Conservation (phyloP, 1,139 yeast genomes). For the Magnusiomyces paraingens region DNA sequence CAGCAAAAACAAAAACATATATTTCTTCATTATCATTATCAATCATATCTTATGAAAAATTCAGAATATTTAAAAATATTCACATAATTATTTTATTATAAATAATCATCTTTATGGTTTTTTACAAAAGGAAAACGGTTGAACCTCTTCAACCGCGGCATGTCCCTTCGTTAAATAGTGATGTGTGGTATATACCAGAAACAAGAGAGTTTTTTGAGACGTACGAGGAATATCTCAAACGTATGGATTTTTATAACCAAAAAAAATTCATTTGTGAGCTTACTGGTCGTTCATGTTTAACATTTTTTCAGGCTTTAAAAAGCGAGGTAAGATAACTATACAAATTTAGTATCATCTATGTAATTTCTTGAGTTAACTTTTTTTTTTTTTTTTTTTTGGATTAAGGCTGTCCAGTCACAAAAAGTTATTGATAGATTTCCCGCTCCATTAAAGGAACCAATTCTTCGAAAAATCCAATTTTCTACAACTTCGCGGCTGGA, state of each 20-base stretch:
- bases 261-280: conserved; percentile 90
- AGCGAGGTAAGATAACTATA: conserved; percentile 44
- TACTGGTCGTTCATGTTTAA: conserved; percentile 86
- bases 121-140: conserved; percentile 34
- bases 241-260: conserved; percentile 39
- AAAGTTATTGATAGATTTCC: conserved; percentile 82
- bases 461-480: conserved; percentile 75
- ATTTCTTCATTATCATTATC: not conserved
- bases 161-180: conserved; percentile 25
- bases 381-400: no score
- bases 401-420: conserved; percentile 27
- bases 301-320: conserved; percentile 80
- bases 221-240: conserved; percentile 64
- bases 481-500: conserved; percentile 81
- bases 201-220: conserved; percentile 82
- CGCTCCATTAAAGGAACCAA: conserved; percentile 85
- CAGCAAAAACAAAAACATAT: not conserved
- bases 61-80: not conserved
- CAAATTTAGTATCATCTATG: not conserved
- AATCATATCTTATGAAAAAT: not conserved
- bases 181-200: conserved; percentile 66
- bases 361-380: not conserved
- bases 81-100: not conserved
- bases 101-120: conserved; percentile 20
- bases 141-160: conserved; percentile 25